These are phyloP conservation scores for Podaxis rugospora DNA, from an alignment of 768 basidiomycete species.

Conservation along the genomic window DNA sequence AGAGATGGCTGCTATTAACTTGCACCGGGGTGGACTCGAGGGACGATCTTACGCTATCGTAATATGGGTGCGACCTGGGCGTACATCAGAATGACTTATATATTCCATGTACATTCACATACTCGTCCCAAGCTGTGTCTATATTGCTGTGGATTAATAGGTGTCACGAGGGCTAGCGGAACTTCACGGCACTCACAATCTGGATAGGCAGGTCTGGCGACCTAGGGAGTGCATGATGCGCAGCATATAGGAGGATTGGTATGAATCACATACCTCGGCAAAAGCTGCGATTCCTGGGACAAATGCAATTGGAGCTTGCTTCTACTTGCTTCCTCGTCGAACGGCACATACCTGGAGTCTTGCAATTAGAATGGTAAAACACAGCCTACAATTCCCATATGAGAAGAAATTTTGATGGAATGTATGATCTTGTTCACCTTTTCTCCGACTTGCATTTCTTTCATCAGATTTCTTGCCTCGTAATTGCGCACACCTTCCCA, in stretches of 20 bases:
- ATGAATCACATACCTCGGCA: constrained; percentile 53
- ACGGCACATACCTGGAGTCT: constrained; percentile 57
- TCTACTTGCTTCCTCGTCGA: background rate
- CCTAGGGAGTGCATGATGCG: constrained; percentile 32
- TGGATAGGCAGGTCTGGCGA: constrained; percentile 83
- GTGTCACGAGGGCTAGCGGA: background rate
- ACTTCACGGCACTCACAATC: constrained; percentile 56
- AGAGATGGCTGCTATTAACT: background rate
- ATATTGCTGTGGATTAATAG: constrained; percentile 5
- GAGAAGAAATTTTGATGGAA: background rate
- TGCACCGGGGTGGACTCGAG: background rate
- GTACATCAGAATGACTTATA: constrained; percentile 1
- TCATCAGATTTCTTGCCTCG: constrained; percentile 81
- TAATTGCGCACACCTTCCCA: constrained; percentile 91
- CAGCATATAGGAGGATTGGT: background rate
- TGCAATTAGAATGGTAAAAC: constrained; percentile 89
- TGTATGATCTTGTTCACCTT: constrained; percentile 39
- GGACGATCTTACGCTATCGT: constrained; percentile 51
- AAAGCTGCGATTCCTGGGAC: constrained; percentile 70
- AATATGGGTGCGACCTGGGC: constrained; percentile 69
- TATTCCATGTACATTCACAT: constrained; percentile 20
- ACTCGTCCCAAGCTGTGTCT: constrained; percentile 94
- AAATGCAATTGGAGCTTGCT: background rate
- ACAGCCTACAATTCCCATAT: constrained; percentile 45
- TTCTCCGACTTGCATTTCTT: constrained; percentile 72